phyloP scores from a whole-genome alignment of 495 filamentous ascomycete genomes.

The Aspergillus sparsus region DNA sequence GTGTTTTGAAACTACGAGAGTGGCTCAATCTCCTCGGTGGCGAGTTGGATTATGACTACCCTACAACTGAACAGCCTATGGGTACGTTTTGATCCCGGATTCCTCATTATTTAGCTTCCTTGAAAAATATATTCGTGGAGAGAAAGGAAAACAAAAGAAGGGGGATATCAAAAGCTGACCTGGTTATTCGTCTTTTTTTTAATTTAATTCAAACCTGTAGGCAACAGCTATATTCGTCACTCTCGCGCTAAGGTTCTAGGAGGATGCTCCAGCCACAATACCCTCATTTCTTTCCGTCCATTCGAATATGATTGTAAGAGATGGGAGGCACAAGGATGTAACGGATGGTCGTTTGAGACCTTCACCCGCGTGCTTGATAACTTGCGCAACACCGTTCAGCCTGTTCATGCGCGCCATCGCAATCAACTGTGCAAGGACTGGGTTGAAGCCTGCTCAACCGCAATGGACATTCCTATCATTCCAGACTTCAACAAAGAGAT shows the following conservation, averaged over 20 bases:
- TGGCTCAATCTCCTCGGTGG: slow-evolving; percentile 78
- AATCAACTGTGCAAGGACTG: slow-evolving; percentile 86
- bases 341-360: slow-evolving; percentile 76
- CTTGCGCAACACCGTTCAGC: slow-evolving; percentile 76
- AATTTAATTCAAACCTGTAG: slow-evolving; percentile 39
- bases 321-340: slow-evolving; percentile 72
- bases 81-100: slow-evolving; percentile 44
- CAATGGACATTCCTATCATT: slow-evolving; percentile 73
- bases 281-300: slow-evolving; percentile 79
- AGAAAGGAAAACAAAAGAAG: background rate
- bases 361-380: slow-evolving; percentile 75
- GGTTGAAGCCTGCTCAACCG: slow-evolving; percentile 70
- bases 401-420: slow-evolving; percentile 71
- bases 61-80: slow-evolving; percentile 80
- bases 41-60: slow-evolving; percentile 83
- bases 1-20: slow-evolving; percentile 72
- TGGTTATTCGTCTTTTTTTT: slow-evolving; percentile 15
- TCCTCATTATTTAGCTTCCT: background rate
- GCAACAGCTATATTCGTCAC: slow-evolving; percentile 81
- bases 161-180: background rate
- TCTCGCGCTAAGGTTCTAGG: slow-evolving; percentile 83
- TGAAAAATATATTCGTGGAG: background rate
- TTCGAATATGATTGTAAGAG: slow-evolving; percentile 76
- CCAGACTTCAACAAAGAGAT: slow-evolving; percentile 82
- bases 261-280: slow-evolving; percentile 86